phyloP scores from a whole-genome alignment of 805 yeast genomes.

The Monosporozyma servazzii region DNA sequence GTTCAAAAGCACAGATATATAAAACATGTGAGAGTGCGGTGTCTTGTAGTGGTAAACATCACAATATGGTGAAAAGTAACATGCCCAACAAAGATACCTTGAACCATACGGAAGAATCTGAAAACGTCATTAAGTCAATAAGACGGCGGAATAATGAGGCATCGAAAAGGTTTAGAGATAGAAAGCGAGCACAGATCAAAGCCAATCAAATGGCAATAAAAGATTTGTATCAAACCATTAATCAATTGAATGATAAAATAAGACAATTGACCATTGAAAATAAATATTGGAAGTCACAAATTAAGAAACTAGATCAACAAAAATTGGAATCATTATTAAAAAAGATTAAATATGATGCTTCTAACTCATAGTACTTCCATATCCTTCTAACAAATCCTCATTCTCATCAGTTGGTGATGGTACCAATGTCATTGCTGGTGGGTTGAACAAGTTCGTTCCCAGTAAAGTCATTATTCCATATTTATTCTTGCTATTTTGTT shows the following conservation, averaged over 20 bases:
- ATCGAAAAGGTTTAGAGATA: constrained; percentile 79
- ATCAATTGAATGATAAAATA: constrained; percentile 16
- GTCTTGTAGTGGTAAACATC: no score
- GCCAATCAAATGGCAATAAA: constrained; percentile 9
- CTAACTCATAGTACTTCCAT: not conserved
- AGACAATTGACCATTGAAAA: constrained; percentile 22
- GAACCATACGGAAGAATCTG: not conserved
- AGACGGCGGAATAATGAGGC: constrained; percentile 89
- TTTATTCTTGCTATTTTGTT: not conserved
- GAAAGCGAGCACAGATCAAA: constrained; percentile 21
- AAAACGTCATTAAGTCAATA: constrained; percentile 35
- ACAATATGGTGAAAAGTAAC: not conserved
- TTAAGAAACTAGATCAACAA: constrained; percentile 22
- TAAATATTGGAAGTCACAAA: constrained; percentile 22
- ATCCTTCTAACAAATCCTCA: not conserved
- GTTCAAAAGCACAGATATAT: no score
- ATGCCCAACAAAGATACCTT: not conserved
- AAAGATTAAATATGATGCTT: not conserved
- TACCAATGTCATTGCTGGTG: no score
- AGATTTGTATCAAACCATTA: constrained; percentile 15
- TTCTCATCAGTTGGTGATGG: not conserved
- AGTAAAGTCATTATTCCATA: not conserved
- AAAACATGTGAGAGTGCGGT: no score
- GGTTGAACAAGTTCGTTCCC: not conserved
- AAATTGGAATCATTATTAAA: constrained; percentile 10